phyloP scores from a whole-genome alignment of 805 yeast species.

The Yamadazyma philogaea region DNA sequence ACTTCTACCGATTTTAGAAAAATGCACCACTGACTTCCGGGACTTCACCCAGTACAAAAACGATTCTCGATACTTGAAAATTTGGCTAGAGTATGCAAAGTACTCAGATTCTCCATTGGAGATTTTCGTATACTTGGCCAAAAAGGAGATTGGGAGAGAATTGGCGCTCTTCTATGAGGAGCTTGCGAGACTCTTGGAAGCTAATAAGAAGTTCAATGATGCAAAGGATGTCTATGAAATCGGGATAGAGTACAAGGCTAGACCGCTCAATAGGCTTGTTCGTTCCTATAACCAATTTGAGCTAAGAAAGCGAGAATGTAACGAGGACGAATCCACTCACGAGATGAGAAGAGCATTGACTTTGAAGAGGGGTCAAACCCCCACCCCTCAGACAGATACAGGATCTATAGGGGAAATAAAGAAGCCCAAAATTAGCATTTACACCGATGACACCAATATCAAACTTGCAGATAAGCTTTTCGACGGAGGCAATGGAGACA shows the following conservation, averaged over 20 bases:
- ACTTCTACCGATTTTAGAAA: constrained; percentile 59
- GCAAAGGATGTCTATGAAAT: constrained; percentile 58
- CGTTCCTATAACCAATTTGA: constrained; percentile 43
- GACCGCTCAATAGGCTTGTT: constrained; percentile 49
- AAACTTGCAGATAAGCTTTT: constrained; percentile 24
- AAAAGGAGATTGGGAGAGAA: constrained; percentile 65
- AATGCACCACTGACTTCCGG: constrained; percentile 66
- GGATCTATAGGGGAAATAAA: constrained; percentile 4
- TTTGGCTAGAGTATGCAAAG: constrained; percentile 78
- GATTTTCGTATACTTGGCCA: constrained; percentile 65
- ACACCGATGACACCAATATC: constrained; percentile 28
- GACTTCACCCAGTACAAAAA: constrained; percentile 68
- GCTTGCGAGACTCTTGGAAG: constrained; percentile 64
- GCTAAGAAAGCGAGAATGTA: constrained; percentile 29
- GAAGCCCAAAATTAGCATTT: constrained; percentile 38
- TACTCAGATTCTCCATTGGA: constrained; percentile 69
- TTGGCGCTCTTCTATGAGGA: constrained; percentile 76
- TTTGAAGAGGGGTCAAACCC: constrained; percentile 33
- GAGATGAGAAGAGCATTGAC: constrained; percentile 24
- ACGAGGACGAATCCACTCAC: constrained; percentile 9
- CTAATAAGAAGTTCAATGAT: constrained; percentile 42
- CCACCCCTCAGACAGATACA: constrained; percentile 1
- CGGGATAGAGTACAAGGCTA: constrained; percentile 60
- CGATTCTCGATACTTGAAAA: constrained; percentile 73
- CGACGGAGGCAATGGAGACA: constrained; percentile 32